These are phyloP conservation scores for Dothistroma septosporum DNA, from an alignment of 2,329 filamentous ascomycete genomes.

Conservation along the genomic window DNA sequence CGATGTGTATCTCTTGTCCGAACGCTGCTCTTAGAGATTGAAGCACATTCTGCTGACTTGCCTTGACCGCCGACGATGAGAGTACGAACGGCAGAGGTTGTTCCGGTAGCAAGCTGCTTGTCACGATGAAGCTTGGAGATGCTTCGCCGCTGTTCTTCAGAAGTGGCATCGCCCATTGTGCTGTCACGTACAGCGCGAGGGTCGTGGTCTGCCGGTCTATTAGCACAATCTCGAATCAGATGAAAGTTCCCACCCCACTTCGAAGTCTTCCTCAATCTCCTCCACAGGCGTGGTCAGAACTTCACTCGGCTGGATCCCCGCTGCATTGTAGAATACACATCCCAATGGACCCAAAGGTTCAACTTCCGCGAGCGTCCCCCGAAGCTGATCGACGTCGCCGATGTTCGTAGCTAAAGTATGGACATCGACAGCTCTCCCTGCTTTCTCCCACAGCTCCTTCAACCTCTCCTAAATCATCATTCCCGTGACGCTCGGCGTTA, in stretches of 20 bases:
- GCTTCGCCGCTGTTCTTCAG: background rate
- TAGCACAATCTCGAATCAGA: background rate
- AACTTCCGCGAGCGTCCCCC: slow-evolving; percentile 7
- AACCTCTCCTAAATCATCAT: slow-evolving; percentile 9
- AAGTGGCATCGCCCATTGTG: slow-evolving; percentile 12
- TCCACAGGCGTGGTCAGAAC: slow-evolving; percentile 9
- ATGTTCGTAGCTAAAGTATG: slow-evolving; percentile 8
- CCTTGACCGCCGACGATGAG: slow-evolving; percentile 13
- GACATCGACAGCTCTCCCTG: slow-evolving; percentile 2
- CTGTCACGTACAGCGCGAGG: slow-evolving; percentile 12
- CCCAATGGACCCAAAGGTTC: slow-evolving; percentile 12
- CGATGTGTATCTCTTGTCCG: slow-evolving; percentile 12
- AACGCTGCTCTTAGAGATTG: slow-evolving; percentile 8
- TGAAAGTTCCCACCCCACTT: background rate
- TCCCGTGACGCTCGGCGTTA: slow-evolving; percentile 13
- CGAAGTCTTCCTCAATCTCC: slow-evolving; percentile 16
- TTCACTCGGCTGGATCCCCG: slow-evolving; percentile 9
- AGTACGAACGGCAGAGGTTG: slow-evolving; percentile 4
- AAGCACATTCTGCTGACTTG: slow-evolving; percentile 13
- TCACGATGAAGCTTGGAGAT: slow-evolving; percentile 9
- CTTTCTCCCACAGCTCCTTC: background rate
- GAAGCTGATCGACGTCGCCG: slow-evolving; percentile 8
- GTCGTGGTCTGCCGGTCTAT: slow-evolving; percentile 1
- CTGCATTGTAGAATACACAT: slow-evolving; percentile 16
- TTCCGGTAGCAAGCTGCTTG: slow-evolving; percentile 13